A percentile compares a stretch with the other conserved stretches of the same genome.
phyloP scores from a whole-genome alignment of 2,329 filamentous ascomycete genomes.

The Dryadomyces quercus-mongolicae region DNA sequence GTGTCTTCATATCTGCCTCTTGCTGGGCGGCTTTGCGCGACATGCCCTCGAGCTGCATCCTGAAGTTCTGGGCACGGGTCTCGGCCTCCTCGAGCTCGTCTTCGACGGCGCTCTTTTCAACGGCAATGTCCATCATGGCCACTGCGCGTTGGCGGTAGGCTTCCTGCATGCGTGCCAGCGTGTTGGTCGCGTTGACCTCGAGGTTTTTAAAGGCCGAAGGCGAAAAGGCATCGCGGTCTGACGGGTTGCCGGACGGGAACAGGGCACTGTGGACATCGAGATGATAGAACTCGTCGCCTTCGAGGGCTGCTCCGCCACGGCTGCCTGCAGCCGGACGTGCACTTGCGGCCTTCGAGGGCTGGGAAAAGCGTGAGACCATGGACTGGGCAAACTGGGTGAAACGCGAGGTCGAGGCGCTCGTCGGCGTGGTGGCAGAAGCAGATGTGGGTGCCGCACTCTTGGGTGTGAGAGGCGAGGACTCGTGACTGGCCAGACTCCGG shows the following conservation, averaged over 20 bases:
- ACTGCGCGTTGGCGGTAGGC: slow-evolving; percentile 43
- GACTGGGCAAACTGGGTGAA: slow-evolving; percentile 34
- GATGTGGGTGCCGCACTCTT: neutral
- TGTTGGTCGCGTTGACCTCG: slow-evolving; percentile 42
- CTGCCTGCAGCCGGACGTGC: neutral
- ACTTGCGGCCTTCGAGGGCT: slow-evolving; percentile 12
- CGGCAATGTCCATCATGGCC: slow-evolving; percentile 36
- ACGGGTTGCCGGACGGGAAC: slow-evolving; percentile 31
- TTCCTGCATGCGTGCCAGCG: slow-evolving; percentile 43
- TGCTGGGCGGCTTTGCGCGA: slow-evolving; percentile 39
- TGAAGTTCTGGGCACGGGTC: slow-evolving; percentile 39
- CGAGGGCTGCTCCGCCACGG: slow-evolving; percentile 6
- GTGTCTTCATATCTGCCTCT: slow-evolving; percentile 32
- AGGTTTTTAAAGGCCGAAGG: slow-evolving; percentile 49
- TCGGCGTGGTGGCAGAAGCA: neutral
- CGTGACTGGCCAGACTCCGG: slow-evolving; percentile 7
- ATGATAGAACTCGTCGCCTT: slow-evolving; percentile 40
- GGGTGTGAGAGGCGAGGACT: slow-evolving; percentile 9
- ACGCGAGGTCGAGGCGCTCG: slow-evolving; percentile 21
- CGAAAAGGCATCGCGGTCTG: slow-evolving; percentile 38
- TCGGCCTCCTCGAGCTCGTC: slow-evolving; percentile 47
- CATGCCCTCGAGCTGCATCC: slow-evolving; percentile 49
- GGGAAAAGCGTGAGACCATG: slow-evolving; percentile 26
- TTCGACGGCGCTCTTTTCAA: slow-evolving; percentile 38
- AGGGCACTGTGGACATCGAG: slow-evolving; percentile 43